phyloP scores from a whole-genome alignment of 1,284 basidiomycete species.

The Violaceomyces palustris region DNA sequence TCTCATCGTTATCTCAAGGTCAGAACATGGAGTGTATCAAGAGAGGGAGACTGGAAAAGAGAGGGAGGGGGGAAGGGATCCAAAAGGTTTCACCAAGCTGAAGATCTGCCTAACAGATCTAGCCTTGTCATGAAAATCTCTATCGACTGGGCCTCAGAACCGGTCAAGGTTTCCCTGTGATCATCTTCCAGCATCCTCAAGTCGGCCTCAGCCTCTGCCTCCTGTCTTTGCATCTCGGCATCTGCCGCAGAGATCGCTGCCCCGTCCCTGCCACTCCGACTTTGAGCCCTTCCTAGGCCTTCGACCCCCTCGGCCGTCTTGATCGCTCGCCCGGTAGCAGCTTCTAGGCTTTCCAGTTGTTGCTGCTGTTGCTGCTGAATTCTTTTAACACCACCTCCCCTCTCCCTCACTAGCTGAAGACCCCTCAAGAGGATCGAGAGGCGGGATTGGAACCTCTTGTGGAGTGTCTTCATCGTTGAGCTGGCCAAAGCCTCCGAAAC shows the following conservation, averaged over 20 bases:
- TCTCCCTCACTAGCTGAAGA: too few relatives aligned
- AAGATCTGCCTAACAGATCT: too few relatives aligned
- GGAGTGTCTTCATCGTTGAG: slow-evolving; percentile 11
- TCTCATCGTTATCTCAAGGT: too few relatives aligned
- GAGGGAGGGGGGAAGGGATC: too few relatives aligned
- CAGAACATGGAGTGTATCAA: too few relatives aligned
- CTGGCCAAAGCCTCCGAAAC: slow-evolving; percentile 1
- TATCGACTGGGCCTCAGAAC: too few relatives aligned
- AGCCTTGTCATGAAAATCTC: too few relatives aligned
- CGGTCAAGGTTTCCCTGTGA: too few relatives aligned
- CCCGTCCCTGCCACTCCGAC: slow-evolving; percentile 8
- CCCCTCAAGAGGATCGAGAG: background rate
- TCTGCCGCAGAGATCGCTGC: slow-evolving; percentile 14
- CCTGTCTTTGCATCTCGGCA: slow-evolving; percentile 10
- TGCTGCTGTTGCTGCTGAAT: background rate
- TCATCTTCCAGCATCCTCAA: slow-evolving; percentile 13
- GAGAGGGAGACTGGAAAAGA: too few relatives aligned
- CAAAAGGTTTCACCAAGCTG: too few relatives aligned
- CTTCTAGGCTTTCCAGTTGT: slow-evolving; percentile 6
- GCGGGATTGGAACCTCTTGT: slow-evolving; percentile 4
- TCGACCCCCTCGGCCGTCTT: too few relatives aligned
- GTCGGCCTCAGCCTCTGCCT: slow-evolving; percentile 15
- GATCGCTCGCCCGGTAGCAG: background rate
- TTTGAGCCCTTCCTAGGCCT: background rate
- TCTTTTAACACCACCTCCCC: too few relatives aligned